Evolutionary conservation across 495 filamentous ascomycete genomes (phyloP), one percentile per base, ranked within the genome.

Genomic region (Penicillium salamii): DNA sequence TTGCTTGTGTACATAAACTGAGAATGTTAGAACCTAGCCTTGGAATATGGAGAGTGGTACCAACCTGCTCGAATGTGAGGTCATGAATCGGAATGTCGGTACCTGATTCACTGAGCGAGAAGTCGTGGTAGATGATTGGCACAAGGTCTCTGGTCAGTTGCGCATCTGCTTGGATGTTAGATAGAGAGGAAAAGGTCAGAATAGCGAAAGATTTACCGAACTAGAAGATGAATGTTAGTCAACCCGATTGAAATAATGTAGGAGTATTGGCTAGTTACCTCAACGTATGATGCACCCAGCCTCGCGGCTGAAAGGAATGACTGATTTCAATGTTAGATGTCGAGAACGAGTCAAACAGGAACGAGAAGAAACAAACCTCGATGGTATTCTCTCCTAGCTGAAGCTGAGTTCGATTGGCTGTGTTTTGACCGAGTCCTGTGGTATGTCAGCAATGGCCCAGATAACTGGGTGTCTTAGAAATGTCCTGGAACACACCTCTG

Each of bases 301-400:
- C 64, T 50, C 26, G 54, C 51, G 14, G 67, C 61, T 21, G 55
- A 43, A 4, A 62, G 46, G 42, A 72, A 69, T 29, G 68, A 71
- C 58, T 68, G 23, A 46, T 49, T 11, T 3, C 3, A 23, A 39
- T 17, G 40, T 53, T 46, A 21, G 23, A 3, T 26, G 21, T 13
- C 40, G 20, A 23, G 1, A 29, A 12, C 18, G n/a, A 5, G 7
- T n/a, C n/a, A n/a, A 28, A 14, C 12, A 20, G 2, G 29, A 7
- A 39, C 37, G 29, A 34, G 18, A 13, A 7, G 21, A 24, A 13
- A 32, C 35, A 21, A 26, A 65, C 58, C 52, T 62, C 47, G 24
- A 63, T 44, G 3, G 67, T 70, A 33, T 73, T 74, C 39, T 72
- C 71, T 12, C 71, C 64, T 12, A 72, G 37, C 55, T 75, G 71